Evolutionary conservation across 2,329 filamentous ascomycete species (phyloP).

Genomic region (Tolypocladium nubicola): DNA sequence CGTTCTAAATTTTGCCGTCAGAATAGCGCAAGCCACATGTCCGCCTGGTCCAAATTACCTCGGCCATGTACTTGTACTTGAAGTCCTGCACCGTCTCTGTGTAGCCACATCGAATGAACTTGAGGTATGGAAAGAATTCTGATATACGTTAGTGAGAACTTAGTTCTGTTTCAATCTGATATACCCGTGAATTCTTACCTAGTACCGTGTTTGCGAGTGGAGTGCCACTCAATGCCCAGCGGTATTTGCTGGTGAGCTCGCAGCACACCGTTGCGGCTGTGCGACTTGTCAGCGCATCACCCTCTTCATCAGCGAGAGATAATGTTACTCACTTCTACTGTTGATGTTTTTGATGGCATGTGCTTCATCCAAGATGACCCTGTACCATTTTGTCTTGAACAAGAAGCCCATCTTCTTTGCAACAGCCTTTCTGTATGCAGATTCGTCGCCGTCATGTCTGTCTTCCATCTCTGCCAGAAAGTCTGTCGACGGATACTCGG

Average conservation of each 20-base stretch:
- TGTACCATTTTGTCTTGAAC: constrained; percentile 29
- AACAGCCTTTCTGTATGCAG: constrained; percentile 16
- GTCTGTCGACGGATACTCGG: constrained; percentile 5
- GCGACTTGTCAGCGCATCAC: too few relatives aligned
- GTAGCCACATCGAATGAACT: constrained; percentile 16
- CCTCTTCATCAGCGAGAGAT: too few relatives aligned
- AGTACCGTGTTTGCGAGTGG: constrained; percentile 18
- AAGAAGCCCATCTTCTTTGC: constrained; percentile 26
- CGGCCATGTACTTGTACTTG: constrained; percentile 5
- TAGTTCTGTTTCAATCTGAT: too few relatives aligned
- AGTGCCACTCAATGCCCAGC: constrained; percentile 25
- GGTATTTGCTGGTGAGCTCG: constrained; percentile 15
- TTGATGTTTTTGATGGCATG: constrained; percentile 42
- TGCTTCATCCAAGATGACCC: constrained; percentile 47
- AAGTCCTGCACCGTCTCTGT: constrained; percentile 4
- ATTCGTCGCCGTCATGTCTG: neutral
- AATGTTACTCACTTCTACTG: constrained; percentile 14
- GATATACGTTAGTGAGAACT: neutral
- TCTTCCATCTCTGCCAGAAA: too few relatives aligned
- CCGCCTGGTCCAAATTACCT: constrained; percentile 5
- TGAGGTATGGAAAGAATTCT: constrained; percentile 26
- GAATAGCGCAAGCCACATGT: too few relatives aligned
- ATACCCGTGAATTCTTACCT: too few relatives aligned
- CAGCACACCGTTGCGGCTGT: constrained; percentile 13
- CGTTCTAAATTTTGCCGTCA: constrained; percentile 3